Percentiles rank a stretch among this genome's conserved stretches.
Conservation (phyloP, 139 green algal species). For the Raphidocelis subcapitata region DNA sequence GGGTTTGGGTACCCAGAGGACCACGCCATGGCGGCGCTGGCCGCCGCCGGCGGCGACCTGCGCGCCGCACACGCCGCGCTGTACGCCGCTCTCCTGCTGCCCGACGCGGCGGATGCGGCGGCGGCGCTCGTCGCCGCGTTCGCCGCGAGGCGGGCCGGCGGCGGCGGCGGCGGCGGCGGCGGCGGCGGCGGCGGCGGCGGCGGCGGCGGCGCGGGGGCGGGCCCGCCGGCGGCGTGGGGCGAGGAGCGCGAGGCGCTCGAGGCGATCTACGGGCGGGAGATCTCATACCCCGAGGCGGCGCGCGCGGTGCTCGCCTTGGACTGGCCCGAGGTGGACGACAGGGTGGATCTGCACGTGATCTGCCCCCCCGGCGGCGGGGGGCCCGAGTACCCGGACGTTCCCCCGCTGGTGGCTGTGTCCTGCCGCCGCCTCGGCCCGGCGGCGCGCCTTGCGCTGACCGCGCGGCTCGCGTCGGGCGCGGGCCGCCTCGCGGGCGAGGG, state of each 20-base stretch:
- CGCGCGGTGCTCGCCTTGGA: no score
- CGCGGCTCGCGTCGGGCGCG: constrained; percentile 26
- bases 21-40: constrained; percentile 8
- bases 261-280: constrained; percentile 62
- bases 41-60: background rate
- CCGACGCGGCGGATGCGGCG: background rate
- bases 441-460: constrained; percentile 49
- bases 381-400: constrained; percentile 39
- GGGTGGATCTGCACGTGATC: no score
- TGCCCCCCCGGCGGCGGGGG: background rate
- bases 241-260: constrained; percentile 74
- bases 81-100: background rate
- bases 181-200: background rate
- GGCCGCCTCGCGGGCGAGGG: constrained; percentile 29
- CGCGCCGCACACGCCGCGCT: background rate
- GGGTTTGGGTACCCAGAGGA: constrained; percentile 9
- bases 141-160: no score
- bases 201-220: background rate
- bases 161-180: background rate
- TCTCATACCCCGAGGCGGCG: no score
- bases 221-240: constrained; percentile 34
- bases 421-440: constrained; percentile 25
- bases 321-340: no score
- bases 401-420: constrained; percentile 47
- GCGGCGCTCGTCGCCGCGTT: no score